Conservation (phyloP, 1,284 basidiomycete species). For the Leccinum cinnamomeum region DNA sequence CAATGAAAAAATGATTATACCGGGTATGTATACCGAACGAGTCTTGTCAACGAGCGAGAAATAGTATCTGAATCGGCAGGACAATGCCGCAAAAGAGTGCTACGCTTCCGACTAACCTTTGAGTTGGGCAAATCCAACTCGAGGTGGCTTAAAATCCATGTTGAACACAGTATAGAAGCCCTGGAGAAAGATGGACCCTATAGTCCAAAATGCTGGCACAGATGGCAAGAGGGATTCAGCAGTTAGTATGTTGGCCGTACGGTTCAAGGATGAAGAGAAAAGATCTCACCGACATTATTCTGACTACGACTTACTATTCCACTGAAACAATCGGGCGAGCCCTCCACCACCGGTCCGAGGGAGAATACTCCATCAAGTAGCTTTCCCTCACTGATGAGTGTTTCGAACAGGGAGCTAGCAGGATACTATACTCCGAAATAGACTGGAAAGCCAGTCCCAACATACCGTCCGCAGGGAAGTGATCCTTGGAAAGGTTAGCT, state of each 20-base stretch:
- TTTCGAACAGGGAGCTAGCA: background rate
- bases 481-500: background rate
- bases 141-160: background rate
- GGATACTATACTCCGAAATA: constrained; percentile 24
- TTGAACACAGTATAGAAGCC: background rate
- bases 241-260: too few species aligned
- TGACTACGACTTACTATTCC: background rate
- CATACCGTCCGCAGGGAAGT: background rate
- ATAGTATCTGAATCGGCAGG: too few species aligned
- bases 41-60: too few species aligned
- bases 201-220: too few species aligned
- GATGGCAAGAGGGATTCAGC: too few species aligned
- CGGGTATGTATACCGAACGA: too few species aligned
- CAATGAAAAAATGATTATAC: too few species aligned
- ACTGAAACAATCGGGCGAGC: background rate
- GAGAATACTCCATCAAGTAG: background rate
- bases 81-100: background rate
- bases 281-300: background rate
- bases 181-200: too few species aligned
- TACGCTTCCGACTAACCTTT: background rate
- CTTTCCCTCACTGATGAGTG: background rate
- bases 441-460: background rate
- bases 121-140: background rate
- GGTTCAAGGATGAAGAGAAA: background rate
- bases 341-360: background rate